These are phyloP conservation scores for Elongisporangium undulatum DNA, from an alignment of 352 stramenopile species.

Conservation along the genomic window DNA sequence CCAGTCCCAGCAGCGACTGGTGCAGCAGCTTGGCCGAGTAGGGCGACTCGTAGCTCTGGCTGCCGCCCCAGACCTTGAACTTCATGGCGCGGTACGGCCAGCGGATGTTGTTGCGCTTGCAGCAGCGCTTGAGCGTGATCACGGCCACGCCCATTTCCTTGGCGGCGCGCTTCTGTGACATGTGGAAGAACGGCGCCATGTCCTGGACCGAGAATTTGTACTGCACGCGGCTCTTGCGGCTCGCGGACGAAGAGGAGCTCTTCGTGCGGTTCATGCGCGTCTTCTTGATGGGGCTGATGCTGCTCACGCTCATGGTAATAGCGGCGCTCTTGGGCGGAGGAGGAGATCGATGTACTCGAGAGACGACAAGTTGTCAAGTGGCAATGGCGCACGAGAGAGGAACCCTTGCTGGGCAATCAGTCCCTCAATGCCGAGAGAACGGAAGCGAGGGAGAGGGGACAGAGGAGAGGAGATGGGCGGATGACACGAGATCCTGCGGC, in stretches of 20 bases:
- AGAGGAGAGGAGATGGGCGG: not conserved
- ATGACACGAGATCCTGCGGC: not conserved
- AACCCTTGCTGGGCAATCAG: not conserved
- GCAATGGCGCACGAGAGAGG: not conserved
- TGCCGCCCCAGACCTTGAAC: slow-evolving; percentile 5
- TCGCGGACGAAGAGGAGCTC: slow-evolving; percentile 5
- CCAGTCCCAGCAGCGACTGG: slow-evolving; percentile 2
- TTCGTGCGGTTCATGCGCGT: slow-evolving; percentile 1
- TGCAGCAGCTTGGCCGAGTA: not conserved
- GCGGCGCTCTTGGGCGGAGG: not conserved
- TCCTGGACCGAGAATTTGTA: slow-evolving; percentile 37
- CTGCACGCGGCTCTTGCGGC: slow-evolving; percentile 36
- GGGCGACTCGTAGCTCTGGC: not conserved
- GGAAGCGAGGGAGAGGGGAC: not conserved
- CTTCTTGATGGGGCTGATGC: not conserved
- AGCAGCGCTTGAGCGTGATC: slow-evolving; percentile 40
- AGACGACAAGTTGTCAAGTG: not conserved
- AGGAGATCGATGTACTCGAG: not conserved
- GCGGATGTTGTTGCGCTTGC: slow-evolving; percentile 22
- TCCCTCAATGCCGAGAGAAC: not conserved
- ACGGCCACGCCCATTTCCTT: slow-evolving; percentile 17
- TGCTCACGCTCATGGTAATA: not conserved
- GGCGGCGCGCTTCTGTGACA: slow-evolving; percentile 36
- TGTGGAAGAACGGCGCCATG: slow-evolving; percentile 38
- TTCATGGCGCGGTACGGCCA: slow-evolving; percentile 37